Evolutionary conservation across 345 rosid genomes (phyloP), one percentile per base, ranked within the genome.

Genomic region (Aurinia saxatilis): DNA sequence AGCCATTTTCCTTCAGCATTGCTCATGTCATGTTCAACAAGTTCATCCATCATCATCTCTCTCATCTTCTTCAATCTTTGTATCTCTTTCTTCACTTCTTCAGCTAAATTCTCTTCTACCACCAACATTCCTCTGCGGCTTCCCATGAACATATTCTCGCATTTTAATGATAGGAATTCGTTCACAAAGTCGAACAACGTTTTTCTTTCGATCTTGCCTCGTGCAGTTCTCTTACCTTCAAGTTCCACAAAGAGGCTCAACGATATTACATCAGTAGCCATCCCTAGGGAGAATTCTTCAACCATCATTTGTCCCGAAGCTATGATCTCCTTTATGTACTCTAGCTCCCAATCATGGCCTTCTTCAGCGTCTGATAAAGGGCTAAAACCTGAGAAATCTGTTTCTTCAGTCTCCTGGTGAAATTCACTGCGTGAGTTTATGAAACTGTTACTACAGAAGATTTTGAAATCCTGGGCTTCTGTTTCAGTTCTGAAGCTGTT

Each of bases 1-100:
- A 77, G 54, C 97, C 99, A 93, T 60, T 50, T 90, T 35, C 95
- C 99, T 48, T 70, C 19, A 60, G 9, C 14, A 13, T 70, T 70
- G 75, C 77, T 81, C 99, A 90, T 90, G 71, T 93, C 90, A 56
- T 42, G 81, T 31, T 87, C 85, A 34, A 85, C 87, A 37, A 93
- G 90, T 42, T 87, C 95, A 73, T 93, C 97, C 66, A 83, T 81
- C 83, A 78, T 73, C 77, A 76, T 31, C 46, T 77, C 89, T 52
- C 86, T 83, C 75, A 72, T 79, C 66, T 69, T 68, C 62, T 75
- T 79, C 87, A 83, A 68, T 8, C 79, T 67, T 0, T 27, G 49
- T 2, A 84, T 73, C 67, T 78, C 88, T 70, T 55, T 79, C 39
- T 68, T 71, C 73, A 87, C 44, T 60, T 85, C 82, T 50, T 77